Conservation (phyloP, 1,284 basidiomycete species). For the Ceratobasidium sp. region DNA sequence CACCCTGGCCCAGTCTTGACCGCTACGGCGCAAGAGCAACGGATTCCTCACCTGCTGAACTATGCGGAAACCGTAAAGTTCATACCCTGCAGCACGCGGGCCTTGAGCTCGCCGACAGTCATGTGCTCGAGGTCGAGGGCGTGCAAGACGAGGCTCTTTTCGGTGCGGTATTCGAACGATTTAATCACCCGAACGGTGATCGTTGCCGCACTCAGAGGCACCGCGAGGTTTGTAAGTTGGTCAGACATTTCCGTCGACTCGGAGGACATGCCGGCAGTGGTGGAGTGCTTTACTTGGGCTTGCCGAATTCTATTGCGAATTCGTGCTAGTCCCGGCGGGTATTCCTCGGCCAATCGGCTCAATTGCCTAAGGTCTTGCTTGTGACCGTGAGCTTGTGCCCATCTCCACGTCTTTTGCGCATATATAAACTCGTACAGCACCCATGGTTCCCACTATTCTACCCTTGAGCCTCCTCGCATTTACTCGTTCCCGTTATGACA, state of each 20-base stretch:
- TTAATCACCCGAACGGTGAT: slow-evolving; percentile 96
- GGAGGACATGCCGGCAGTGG: background rate
- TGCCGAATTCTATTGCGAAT: slow-evolving; percentile 3
- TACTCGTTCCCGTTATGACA: slow-evolving; percentile 37
- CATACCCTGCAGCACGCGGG: slow-evolving; percentile 71
- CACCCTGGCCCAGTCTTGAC: slow-evolving; percentile 78
- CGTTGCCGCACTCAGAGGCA: slow-evolving; percentile 77
- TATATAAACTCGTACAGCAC: slow-evolving; percentile 45
- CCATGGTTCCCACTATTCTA: slow-evolving; percentile 51
- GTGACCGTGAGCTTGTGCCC: background rate
- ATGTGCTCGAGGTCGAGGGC: slow-evolving; percentile 81
- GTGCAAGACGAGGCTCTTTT: slow-evolving; percentile 87
- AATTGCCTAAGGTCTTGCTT: slow-evolving; percentile 33
- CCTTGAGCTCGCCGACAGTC: slow-evolving; percentile 82
- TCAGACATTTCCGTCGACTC: slow-evolving; percentile 38
- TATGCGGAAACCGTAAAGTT: slow-evolving; percentile 36
- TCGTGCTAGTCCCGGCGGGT: background rate
- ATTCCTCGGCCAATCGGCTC: slow-evolving; percentile 44
- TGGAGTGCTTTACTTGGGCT: slow-evolving; percentile 1
- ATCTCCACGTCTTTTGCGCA: slow-evolving; percentile 6
- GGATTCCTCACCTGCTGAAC: slow-evolving; percentile 33
- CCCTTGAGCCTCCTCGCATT: slow-evolving; percentile 9
- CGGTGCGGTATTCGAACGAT: slow-evolving; percentile 91
- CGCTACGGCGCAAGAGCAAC: slow-evolving; percentile 28
- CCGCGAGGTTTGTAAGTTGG: slow-evolving; percentile 69